These are phyloP conservation scores for Aspergillus sp. DNA, from an alignment of 2,329 filamentous ascomycete species.

Conservation along the genomic window DNA sequence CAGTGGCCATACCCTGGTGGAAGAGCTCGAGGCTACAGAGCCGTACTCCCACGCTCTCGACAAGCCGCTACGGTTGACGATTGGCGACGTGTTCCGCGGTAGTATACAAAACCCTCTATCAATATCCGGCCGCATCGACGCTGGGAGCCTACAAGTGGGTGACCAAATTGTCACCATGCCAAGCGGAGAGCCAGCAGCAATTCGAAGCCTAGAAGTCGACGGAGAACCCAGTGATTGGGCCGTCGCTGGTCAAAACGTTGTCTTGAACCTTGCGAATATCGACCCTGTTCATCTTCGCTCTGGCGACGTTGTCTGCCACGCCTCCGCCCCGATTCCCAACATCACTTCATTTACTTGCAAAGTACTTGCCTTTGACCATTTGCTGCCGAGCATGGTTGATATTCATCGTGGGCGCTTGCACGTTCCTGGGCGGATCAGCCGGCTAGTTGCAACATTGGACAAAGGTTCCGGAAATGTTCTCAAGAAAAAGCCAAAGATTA, in stretches of 20 bases:
- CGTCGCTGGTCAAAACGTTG: constrained; percentile 85
- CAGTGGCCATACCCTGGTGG: constrained; percentile 71
- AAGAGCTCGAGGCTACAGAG: constrained; percentile 81
- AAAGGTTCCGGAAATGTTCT: constrained; percentile 71
- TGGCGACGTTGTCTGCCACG: constrained; percentile 82
- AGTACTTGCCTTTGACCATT: constrained; percentile 82
- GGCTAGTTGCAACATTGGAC: constrained; percentile 72
- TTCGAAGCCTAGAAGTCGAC: constrained; percentile 80
- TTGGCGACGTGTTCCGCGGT: constrained; percentile 81
- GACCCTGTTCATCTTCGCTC: constrained; percentile 78
- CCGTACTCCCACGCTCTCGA: constrained; percentile 68
- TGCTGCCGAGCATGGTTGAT: constrained; percentile 86
- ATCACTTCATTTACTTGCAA: constrained; percentile 76
- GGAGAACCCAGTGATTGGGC: constrained; percentile 77
- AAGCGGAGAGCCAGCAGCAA: constrained; percentile 72
- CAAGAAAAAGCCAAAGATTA: constrained; percentile 82
- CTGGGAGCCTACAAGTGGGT: constrained; percentile 79
- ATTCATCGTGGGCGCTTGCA: constrained; percentile 84
- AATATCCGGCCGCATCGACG: constrained; percentile 80
- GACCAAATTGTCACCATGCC: constrained; percentile 79
- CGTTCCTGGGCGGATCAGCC: constrained; percentile 70
- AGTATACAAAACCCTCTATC: constrained; percentile 79
- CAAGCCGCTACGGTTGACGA: constrained; percentile 80
- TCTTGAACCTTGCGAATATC: constrained; percentile 79
- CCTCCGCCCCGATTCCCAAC: constrained; percentile 65